Base-by-base conservation (phyloP, 1,284 basidiomycete species). In the Ceratorhiza oryzae-sativae region DNA sequence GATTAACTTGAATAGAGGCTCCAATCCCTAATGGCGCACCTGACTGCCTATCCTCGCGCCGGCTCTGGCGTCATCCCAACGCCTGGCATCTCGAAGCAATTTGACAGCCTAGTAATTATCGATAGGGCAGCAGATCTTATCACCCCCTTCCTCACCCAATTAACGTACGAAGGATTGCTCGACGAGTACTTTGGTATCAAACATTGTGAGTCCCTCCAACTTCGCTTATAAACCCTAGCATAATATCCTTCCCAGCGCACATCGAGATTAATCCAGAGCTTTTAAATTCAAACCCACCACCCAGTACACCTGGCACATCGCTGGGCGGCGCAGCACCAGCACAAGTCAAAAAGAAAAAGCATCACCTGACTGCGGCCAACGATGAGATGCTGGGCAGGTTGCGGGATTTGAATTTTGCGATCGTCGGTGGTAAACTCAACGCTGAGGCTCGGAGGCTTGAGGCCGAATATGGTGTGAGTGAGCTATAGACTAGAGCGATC, bases 101-200 rank as follows among this genome's bases (percentile, higher is more conserved):
- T 99, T 71, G 97, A 99, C 79, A 90, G 89, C 23, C 82, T 99
- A 72, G 89, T 99, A 75, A 86, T 99, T 49, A 78, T 99, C 71
- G 97, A 99, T 79, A 88, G 97, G 62, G 87, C 90, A 51, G 89
- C 93, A n/a, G 97, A 99, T 79, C 92, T 98, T 89, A 90, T 97
- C 67, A 98, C 97, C 0, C 95, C 97, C 0, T 85, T 99, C 68
- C 88, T 97, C 56, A 99, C 97, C 0, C 97, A 99, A 78, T 83
- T 99, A 70, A 99, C 97, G 0, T 99, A 98, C 77, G 91, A 98
- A 79, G 97, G 97, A 18, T 88, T 99, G 51, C 85, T 98, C n/a
- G 97, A 99, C 77, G 97, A 99, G 79, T 83, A 95, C 49, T 84
- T 98, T 55, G 94, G 94, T 0, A 91, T 99, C 75, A 91, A 87